phyloP scores from a whole-genome alignment of 2,329 filamentous ascomycete species.

The Colletotrichum falcatum region DNA sequence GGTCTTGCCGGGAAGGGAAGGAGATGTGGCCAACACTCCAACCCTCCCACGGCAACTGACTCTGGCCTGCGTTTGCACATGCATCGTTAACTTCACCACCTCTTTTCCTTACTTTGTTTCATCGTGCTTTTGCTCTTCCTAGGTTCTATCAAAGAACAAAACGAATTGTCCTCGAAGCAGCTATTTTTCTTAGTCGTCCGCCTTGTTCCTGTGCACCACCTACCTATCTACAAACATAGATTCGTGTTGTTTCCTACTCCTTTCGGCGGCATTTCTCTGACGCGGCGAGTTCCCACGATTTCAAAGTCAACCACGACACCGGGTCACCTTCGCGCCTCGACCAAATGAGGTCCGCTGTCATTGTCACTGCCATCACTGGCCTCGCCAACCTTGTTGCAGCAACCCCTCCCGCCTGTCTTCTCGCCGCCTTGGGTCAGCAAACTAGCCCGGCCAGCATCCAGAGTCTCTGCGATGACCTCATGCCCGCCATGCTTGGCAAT shows the following conservation, averaged over 20 bases:
- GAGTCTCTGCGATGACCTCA: slow-evolving; percentile 36
- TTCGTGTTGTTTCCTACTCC: neutral
- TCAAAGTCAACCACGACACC: neutral
- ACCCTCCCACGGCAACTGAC: neutral
- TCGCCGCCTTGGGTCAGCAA: slow-evolving; percentile 39
- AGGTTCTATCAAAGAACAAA: neutral
- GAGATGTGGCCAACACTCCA: neutral
- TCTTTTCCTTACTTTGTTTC: neutral
- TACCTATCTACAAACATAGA: neutral
- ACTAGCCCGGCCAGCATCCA: slow-evolving; percentile 25
- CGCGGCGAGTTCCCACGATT: neutral
- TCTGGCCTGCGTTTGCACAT: slow-evolving; percentile 1
- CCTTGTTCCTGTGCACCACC: neutral
- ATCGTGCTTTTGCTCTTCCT: neutral
- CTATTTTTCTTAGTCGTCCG: neutral
- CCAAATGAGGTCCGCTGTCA: slow-evolving; percentile 18
- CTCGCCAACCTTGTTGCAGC: slow-evolving; percentile 30
- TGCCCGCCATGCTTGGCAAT: slow-evolving; percentile 39
- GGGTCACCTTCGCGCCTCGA: neutral
- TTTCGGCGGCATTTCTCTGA: neutral
- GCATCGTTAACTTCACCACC: slow-evolving; percentile 9
- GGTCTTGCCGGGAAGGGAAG: neutral
- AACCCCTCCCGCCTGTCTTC: slow-evolving; percentile 40
- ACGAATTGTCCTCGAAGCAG: neutral
- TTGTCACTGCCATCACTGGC: slow-evolving; percentile 32